phyloP scores from a whole-genome alignment of 2,329 filamentous ascomycete species.

The Pseudogymnoascus sp. region DNA sequence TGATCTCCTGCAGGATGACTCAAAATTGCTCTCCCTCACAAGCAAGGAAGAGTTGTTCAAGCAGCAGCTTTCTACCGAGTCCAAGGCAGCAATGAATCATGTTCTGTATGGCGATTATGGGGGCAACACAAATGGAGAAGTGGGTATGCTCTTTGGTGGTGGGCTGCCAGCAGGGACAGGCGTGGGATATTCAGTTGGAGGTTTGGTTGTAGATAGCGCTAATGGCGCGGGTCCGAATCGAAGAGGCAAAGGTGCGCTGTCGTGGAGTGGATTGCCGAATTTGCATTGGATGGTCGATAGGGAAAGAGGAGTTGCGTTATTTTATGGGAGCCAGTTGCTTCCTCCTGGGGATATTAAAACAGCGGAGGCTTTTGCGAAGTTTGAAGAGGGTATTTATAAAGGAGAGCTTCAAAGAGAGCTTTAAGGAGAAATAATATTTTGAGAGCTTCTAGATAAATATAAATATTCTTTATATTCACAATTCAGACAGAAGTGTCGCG shows the following conservation, averaged over 20 bases:
- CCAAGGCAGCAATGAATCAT: not conserved
- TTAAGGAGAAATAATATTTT: no score
- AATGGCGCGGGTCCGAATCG: conserved; percentile 34
- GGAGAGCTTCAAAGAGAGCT: not conserved
- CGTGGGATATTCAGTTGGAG: conserved; percentile 27
- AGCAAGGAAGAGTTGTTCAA: conserved; percentile 38
- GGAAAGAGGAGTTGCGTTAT: conserved; percentile 31
- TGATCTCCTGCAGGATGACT: conserved; percentile 45
- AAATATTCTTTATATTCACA: not conserved
- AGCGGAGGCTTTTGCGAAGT: not conserved
- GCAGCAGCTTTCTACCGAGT: conserved; percentile 31
- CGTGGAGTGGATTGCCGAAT: conserved; percentile 9
- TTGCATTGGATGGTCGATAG: conserved; percentile 23
- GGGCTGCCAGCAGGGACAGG: not conserved
- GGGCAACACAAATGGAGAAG: not conserved
- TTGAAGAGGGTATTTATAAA: not conserved
- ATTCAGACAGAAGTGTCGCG: not conserved
- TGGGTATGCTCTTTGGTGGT: not conserved
- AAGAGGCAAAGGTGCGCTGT: conserved; percentile 33
- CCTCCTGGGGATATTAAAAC: conserved; percentile 30
- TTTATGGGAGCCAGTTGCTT: conserved; percentile 34
- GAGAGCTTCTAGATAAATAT: not conserved
- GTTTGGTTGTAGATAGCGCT: conserved; percentile 30
- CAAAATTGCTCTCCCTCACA: conserved; percentile 34
- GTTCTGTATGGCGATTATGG: not conserved